Evolutionary conservation across 192 early-diverging fungal species (phyloP).

Genomic region (Lobosporangium transversale): DNA sequence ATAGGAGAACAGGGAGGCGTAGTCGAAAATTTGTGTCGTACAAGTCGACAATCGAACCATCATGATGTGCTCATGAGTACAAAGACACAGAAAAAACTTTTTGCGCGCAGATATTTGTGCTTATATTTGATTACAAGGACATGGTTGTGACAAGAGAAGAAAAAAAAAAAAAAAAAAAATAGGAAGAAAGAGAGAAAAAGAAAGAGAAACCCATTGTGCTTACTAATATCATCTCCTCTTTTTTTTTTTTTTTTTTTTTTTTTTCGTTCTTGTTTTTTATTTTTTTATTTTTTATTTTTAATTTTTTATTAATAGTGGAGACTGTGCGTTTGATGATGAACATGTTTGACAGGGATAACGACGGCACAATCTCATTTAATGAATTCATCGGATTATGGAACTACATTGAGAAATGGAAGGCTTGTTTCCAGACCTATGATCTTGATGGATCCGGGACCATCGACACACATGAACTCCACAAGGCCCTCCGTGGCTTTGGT

Average conservation of each 20-base stretch:
- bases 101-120: too few species aligned
- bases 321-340: conserved; percentile 76
- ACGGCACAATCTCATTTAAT: conserved; percentile 71
- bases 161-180: not conserved
- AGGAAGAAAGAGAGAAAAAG: too few species aligned
- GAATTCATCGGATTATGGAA: conserved; percentile 75
- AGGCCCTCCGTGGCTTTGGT: conserved; percentile 51
- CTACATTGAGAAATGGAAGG: conserved; percentile 79
- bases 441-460: conserved; percentile 74
- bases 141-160: not conserved
- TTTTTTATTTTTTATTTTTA: not conserved
- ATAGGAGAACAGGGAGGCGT: too few species aligned
- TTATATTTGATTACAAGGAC: not conserved
- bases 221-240: too few species aligned
- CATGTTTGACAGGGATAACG: conserved; percentile 70
- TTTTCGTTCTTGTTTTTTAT: too few species aligned
- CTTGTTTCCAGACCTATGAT: conserved; percentile 73
- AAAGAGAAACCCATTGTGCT: too few species aligned
- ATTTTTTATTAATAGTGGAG: conserved; percentile 51
- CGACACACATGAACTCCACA: conserved; percentile 54
- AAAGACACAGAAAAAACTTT: not conserved
- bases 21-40: too few species aligned
- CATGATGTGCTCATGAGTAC: not conserved
- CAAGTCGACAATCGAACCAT: too few species aligned
- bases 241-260: too few species aligned